Evolutionary conservation across 768 basidiomycete species (phyloP).

Genomic region (Boletus bicolor): DNA sequence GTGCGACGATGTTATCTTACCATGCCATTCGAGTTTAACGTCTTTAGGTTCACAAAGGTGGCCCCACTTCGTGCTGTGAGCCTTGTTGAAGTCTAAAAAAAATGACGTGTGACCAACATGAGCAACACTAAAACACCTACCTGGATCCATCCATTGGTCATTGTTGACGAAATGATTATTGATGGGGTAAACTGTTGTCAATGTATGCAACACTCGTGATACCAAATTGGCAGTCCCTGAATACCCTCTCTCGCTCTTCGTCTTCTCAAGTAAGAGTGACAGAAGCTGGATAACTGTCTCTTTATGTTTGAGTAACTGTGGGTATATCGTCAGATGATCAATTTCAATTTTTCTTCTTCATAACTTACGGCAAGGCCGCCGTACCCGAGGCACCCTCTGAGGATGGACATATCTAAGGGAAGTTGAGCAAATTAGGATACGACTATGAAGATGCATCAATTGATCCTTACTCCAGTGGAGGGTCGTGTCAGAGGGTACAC

Average conservation of each 20-base stretch:
- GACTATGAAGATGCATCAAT: not conserved
- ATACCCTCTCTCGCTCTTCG: slow-evolving; percentile 87
- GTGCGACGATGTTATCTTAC: slow-evolving; percentile 32
- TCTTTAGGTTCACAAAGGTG: slow-evolving; percentile 73
- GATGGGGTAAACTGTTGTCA: slow-evolving; percentile 72
- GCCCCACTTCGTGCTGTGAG: slow-evolving; percentile 76
- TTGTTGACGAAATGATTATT: slow-evolving; percentile 80
- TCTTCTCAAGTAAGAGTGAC: slow-evolving; percentile 66
- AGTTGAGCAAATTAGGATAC: not conserved
- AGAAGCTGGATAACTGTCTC: slow-evolving; percentile 61
- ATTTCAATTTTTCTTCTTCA: not conserved
- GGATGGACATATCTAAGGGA: slow-evolving; percentile 66
- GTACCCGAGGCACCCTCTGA: slow-evolving; percentile 79
- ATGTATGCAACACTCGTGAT: slow-evolving; percentile 67
- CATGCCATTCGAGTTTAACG: slow-evolving; percentile 86
- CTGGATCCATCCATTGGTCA: slow-evolving; percentile 72
- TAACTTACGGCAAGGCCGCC: slow-evolving; percentile 58
- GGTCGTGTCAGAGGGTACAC: slow-evolving; percentile 81
- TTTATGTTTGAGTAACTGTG: slow-evolving; percentile 70
- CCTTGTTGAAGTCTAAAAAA: slow-evolving; percentile 53
- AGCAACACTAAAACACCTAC: slow-evolving; percentile 39
- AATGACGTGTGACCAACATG: slow-evolving; percentile 6
- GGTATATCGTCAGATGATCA: slow-evolving; percentile 1
- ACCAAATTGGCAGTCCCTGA: slow-evolving; percentile 75
- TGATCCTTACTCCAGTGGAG: slow-evolving; percentile 81